Base-by-base conservation (phyloP, 2,329 filamentous ascomycete species). In the Aspergillus ochraceus region DNA sequence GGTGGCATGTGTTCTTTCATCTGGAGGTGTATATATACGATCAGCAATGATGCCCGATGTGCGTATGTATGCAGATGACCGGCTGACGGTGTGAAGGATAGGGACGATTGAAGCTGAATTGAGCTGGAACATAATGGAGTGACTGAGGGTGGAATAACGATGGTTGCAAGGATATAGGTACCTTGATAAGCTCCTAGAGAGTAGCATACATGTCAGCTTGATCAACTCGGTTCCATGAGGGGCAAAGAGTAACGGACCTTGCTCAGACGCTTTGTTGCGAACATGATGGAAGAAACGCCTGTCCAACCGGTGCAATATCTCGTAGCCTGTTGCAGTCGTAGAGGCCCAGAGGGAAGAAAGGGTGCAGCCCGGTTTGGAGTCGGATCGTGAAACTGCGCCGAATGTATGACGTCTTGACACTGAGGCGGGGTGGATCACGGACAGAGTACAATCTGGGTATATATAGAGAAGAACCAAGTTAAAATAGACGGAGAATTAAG, bases 1-100 rank as follows among this genome's bases (percentile, higher is more conserved):
- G 85, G 85, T 3, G 86, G 85, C 6, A 87, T 79, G 66, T 82
- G 80, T 51, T 81, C 79, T 70, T 87, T 79, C 71, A 87, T 80
- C 83, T 87, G 49, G 17, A 20, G n/a, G 17, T 14, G 32, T 42
- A 10, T 22, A 20, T 42, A 10, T 22, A 20, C 22, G 19, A 45
- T 47, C n/a, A 24, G 58, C 22, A 47, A 17, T n/a, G 4, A 5
- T 42, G 14, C 17, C 36, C 11, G 19, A 24, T 11, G 19, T 19
- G 12, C 6, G 19, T 14, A 47, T 47, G 19, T 4, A 20, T 47
- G 45, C 12, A 14, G 24, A 47, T 22, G 19, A 24, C 45, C 19
- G 20, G 45, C 19, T 24, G 45, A 47, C 6, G 10, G 19, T 2
- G 22, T 47, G 3, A 39, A 45, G 24, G 8, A 26, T n/a, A 32